These are phyloP conservation scores for Diaporthe amygdali DNA, from an alignment of 2,329 filamentous ascomycete species.

Conservation along the genomic window DNA sequence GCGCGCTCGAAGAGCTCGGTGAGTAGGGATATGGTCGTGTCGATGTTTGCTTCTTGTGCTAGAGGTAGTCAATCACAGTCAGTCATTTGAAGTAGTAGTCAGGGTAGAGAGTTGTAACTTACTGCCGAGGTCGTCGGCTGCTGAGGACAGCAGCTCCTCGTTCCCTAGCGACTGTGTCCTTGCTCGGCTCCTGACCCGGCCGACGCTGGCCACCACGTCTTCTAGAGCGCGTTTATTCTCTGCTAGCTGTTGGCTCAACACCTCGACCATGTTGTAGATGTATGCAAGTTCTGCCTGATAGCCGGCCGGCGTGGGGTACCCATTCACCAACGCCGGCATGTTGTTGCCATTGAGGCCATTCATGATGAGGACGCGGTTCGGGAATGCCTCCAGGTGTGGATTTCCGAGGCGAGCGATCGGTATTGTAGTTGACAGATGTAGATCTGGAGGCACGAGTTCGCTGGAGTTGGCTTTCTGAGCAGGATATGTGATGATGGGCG, in stretches of 20 bases:
- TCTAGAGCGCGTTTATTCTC: constrained; percentile 67
- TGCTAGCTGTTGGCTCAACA: constrained; percentile 66
- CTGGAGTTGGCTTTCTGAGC: neutral
- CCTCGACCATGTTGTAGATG: constrained; percentile 72
- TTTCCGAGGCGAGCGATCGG: neutral
- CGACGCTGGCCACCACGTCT: constrained; percentile 67
- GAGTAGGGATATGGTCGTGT: constrained; percentile 65
- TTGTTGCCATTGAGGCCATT: constrained; percentile 56
- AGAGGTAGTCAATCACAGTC: neutral
- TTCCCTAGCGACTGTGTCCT: constrained; percentile 58
- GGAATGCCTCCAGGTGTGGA: neutral
- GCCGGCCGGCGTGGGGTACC: constrained; percentile 67
- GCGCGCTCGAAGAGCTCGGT: constrained; percentile 67
- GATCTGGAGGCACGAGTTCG: neutral
- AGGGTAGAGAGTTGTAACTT: constrained; percentile 25
- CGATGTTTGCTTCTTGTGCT: constrained; percentile 66
- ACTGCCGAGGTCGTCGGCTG: constrained; percentile 64
- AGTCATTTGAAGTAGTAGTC: neutral
- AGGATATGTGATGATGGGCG: neutral
- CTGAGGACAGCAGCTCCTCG: constrained; percentile 61
- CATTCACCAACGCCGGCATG: constrained; percentile 48
- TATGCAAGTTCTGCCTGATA: constrained; percentile 73
- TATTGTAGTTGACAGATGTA: too few relatives aligned
- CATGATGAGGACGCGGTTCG: constrained; percentile 36
- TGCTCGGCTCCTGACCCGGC: constrained; percentile 64